phyloP scores from a whole-genome alignment of 2,329 filamentous ascomycete species.

The Sordariomycetes sp. region DNA sequence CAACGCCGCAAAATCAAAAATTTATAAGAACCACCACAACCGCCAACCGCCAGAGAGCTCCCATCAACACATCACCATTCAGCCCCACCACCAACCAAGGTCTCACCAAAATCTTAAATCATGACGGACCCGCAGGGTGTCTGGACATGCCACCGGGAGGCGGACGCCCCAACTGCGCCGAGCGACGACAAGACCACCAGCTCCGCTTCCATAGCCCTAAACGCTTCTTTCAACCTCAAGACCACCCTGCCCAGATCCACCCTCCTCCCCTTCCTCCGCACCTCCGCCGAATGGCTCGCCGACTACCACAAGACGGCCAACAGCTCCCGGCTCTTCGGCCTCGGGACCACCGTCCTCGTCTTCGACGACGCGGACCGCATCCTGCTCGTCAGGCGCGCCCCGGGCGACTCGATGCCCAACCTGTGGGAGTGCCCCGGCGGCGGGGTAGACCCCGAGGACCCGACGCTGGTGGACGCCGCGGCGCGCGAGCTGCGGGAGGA shows the following conservation, averaged over 20 bases:
- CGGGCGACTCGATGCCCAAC: slow-evolving; percentile 30
- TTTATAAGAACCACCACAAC: too few relatives aligned
- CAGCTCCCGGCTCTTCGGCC: slow-evolving; percentile 6
- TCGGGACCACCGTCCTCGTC: slow-evolving; percentile 22
- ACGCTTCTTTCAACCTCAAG: neutral
- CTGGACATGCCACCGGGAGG: too few relatives aligned
- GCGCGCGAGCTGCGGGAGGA: slow-evolving; percentile 39
- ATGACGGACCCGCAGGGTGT: neutral
- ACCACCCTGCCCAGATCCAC: slow-evolving; percentile 7
- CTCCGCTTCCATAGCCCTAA: neutral
- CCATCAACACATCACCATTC: too few relatives aligned
- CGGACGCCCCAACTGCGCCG: too few relatives aligned
- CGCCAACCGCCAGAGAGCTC: too few relatives aligned
- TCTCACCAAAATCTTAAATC: neutral
- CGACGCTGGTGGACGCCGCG: slow-evolving; percentile 28
- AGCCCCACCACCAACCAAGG: too few relatives aligned
- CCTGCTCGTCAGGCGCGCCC: slow-evolving; percentile 34
- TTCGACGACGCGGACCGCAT: slow-evolving; percentile 21
- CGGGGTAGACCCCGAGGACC: slow-evolving; percentile 29
- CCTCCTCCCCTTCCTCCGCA: slow-evolving; percentile 8
- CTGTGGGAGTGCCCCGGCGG: slow-evolving; percentile 40
- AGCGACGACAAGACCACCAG: neutral
- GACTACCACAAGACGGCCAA: slow-evolving; percentile 6
- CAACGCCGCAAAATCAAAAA: too few relatives aligned
- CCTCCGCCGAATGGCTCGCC: slow-evolving; percentile 9